phyloP scores from a whole-genome alignment of 2,329 filamentous ascomycete genomes.

The Lachnellula hyalina region DNA sequence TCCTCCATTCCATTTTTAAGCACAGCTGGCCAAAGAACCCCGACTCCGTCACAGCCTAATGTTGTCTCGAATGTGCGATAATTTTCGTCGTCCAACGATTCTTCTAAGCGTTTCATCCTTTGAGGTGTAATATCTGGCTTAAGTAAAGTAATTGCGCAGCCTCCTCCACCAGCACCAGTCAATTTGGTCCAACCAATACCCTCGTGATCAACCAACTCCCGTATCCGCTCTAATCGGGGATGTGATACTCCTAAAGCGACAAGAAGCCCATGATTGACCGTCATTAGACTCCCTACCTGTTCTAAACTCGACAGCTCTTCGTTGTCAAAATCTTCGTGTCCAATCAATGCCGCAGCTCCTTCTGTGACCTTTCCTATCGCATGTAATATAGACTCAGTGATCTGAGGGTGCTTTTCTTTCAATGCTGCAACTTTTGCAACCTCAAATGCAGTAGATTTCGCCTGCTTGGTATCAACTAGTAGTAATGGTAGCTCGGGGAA shows the following conservation, averaged over 20 bases:
- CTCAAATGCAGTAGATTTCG: constrained; percentile 79
- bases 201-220: constrained; percentile 83
- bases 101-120: constrained; percentile 58
- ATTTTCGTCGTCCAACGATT: constrained; percentile 61
- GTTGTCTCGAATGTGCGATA: constrained; percentile 86
- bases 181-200: constrained; percentile 96
- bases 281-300: constrained; percentile 80
- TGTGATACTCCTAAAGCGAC: constrained; percentile 92
- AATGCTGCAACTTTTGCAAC: constrained; percentile 79
- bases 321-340: constrained; percentile 62
- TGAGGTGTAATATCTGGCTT: constrained; percentile 56
- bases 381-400: constrained; percentile 77
- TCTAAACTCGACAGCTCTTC: constrained; percentile 58
- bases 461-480: constrained; percentile 81
- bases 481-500: constrained; percentile 91
- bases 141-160: constrained; percentile 89
- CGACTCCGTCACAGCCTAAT: constrained; percentile 87
- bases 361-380: constrained; percentile 72
- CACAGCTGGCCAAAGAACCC: constrained; percentile 89
- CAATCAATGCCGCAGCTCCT: constrained; percentile 49
- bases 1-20: constrained; percentile 79
- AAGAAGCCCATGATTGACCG: constrained; percentile 87
- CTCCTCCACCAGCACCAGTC: constrained; percentile 90
- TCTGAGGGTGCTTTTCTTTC: constrained; percentile 63
- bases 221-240: constrained; percentile 83